A percentile compares a stretch with the other conserved stretches of the same genome.
phyloP scores from a whole-genome alignment of 2,329 filamentous ascomycete species.

The Epichloe gansuensis region DNA sequence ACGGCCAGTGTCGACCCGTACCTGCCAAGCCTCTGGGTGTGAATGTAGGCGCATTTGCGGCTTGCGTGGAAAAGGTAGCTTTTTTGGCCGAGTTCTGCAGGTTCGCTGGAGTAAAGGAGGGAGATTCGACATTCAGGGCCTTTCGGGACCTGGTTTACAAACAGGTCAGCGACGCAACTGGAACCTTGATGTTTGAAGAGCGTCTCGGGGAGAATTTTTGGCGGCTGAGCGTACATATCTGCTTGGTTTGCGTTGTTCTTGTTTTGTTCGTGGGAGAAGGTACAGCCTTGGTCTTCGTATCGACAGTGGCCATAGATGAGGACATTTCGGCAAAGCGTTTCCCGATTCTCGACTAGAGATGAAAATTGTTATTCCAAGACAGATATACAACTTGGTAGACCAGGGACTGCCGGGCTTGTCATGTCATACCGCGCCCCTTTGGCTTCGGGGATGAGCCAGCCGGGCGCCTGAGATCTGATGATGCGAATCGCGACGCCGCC shows the following conservation, averaged over 20 bases:
- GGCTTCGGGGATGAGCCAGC: constrained; percentile 41
- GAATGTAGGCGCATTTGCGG: constrained; percentile 78
- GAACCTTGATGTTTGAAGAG: background rate
- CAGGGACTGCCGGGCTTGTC: constrained; percentile 13
- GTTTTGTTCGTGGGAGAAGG: constrained; percentile 74
- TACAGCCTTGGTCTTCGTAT: constrained; percentile 82
- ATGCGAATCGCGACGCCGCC: constrained; percentile 33
- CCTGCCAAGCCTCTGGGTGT: constrained; percentile 52
- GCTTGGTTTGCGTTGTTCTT: constrained; percentile 35
- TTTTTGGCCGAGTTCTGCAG: constrained; percentile 43
- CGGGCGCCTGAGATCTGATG: constrained; percentile 36
- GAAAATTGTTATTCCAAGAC: constrained; percentile 3
- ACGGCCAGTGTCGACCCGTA: constrained; percentile 12
- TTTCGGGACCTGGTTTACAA: constrained; percentile 45
- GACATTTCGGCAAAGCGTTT: constrained; percentile 84
- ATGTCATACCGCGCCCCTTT: constrained; percentile 40
- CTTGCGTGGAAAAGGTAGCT: constrained; percentile 73
- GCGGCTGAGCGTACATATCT: constrained; percentile 34
- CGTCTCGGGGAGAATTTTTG: background rate
- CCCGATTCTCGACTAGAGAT: constrained; percentile 55
- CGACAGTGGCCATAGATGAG: constrained; percentile 88
- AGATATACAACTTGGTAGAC: too few relatives aligned
- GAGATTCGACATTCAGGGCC: constrained; percentile 86
- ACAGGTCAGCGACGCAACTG: constrained; percentile 1
- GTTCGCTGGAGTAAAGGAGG: constrained; percentile 71